These are phyloP conservation scores for Grosmannia serpens DNA, from an alignment of 2,329 filamentous ascomycete genomes.

Conservation along the genomic window DNA sequence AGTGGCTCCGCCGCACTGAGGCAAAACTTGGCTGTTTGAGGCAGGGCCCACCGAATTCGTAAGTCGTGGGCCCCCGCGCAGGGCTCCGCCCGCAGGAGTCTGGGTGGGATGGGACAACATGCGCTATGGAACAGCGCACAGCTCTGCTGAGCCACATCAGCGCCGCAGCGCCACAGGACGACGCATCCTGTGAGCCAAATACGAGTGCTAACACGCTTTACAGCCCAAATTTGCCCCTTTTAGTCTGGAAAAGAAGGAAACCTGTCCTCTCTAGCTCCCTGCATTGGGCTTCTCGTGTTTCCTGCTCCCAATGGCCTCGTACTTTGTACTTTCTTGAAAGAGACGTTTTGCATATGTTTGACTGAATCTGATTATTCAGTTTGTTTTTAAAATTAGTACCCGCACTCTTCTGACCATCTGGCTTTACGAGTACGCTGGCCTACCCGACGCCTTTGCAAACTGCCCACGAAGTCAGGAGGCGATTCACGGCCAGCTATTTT, in stretches of 20 bases:
- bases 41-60: not conserved
- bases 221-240: not conserved
- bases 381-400: not conserved
- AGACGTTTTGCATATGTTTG: not conserved
- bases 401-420: not conserved
- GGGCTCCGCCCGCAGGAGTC: too few species aligned
- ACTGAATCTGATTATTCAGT: not conserved
- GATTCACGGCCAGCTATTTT: not conserved
- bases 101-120: too few species aligned
- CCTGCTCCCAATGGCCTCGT: not conserved
- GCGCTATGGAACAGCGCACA: not conserved
- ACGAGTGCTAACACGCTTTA: not conserved
- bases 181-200: not conserved
- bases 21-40: not conserved
- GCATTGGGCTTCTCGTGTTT: not conserved
- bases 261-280: not conserved
- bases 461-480: not conserved
- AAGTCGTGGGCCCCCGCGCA: not conserved
- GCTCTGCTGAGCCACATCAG: not conserved
- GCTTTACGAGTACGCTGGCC: not conserved
- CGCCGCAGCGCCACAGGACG: not conserved
- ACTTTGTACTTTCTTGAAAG: not conserved
- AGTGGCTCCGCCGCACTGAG: not conserved
- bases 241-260: not conserved
- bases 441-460: not conserved